Evolutionary conservation across 177 flowering plant species (phyloP).

Genomic region (Vitis hybrid): DNA sequence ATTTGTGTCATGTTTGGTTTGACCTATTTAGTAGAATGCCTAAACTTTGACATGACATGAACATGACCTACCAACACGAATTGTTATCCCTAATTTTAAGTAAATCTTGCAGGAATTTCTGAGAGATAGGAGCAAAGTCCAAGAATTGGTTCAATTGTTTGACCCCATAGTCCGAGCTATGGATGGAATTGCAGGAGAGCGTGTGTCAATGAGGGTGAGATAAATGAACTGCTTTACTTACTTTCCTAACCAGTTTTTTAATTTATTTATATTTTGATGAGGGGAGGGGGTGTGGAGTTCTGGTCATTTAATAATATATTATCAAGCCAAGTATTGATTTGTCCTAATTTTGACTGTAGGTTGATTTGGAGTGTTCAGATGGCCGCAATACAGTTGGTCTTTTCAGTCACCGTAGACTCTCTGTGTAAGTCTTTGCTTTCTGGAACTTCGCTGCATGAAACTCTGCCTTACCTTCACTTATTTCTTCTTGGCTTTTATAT

Average conservation of each 20-base stretch:
- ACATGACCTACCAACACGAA: neutral
- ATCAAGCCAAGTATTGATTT: neutral
- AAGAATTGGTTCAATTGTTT: constrained; percentile 64
- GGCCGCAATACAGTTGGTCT: constrained; percentile 65
- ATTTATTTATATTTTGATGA: neutral
- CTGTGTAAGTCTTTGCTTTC: constrained; percentile 53
- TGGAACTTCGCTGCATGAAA: neutral
- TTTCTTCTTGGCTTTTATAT: neutral
- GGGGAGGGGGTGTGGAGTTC: no score
- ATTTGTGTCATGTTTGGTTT: no score
- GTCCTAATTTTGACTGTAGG: constrained; percentile 37
- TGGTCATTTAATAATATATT: neutral
- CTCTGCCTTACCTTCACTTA: constrained; percentile 4
- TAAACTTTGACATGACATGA: neutral
- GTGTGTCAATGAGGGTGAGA: constrained; percentile 93
- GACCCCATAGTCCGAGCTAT: constrained; percentile 85
- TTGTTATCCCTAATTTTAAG: neutral
- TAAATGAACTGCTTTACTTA: neutral
- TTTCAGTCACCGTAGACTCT: constrained; percentile 78
- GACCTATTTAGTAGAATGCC: neutral
- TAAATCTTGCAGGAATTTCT: constrained; percentile 63
- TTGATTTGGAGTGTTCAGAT: constrained; percentile 86
- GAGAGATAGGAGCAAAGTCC: constrained; percentile 80
- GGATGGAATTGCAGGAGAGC: constrained; percentile 89
- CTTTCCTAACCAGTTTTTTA: neutral